A percentile compares a stretch with the other conserved stretches of the same genome.
phyloP scores from a whole-genome alignment of 805 yeast species.

The Metschnikowia rubicola region DNA sequence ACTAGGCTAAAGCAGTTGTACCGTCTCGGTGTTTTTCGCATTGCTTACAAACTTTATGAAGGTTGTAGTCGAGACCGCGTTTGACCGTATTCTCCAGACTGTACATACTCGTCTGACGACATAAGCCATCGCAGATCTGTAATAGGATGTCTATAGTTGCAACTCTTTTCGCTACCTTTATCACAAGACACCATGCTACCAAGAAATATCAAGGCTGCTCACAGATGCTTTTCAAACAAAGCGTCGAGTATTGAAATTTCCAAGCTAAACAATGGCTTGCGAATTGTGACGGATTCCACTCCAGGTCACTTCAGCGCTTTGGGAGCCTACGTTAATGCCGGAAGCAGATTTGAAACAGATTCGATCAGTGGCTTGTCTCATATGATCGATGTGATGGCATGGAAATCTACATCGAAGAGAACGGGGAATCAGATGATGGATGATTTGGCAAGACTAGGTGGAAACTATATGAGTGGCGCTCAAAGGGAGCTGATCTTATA shows the following conservation, averaged over 20 bases:
- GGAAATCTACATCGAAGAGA: conserved; percentile 60
- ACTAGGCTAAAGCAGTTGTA: too few species aligned
- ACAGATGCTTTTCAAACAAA: not conserved
- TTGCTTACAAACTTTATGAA: too few species aligned
- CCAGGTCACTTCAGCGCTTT: conserved; percentile 91
- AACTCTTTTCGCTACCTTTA: too few species aligned
- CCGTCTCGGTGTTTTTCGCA: too few species aligned
- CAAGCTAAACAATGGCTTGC: conserved; percentile 68
- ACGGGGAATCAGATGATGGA: conserved; percentile 71
- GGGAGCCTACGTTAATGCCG: conserved; percentile 87
- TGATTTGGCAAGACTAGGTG: conserved; percentile 76
- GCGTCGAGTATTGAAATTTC: conserved; percentile 24
- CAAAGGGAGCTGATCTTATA: conserved; percentile 89
- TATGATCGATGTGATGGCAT: conserved; percentile 80
- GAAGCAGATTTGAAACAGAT: conserved; percentile 74
- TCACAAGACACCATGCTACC: not conserved
- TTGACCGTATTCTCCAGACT: too few species aligned
- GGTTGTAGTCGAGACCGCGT: not conserved
- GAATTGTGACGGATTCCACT: conserved; percentile 77
- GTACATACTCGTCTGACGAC: too few species aligned
- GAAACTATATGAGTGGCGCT: conserved; percentile 89
- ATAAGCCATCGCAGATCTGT: too few species aligned
- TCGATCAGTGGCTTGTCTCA: conserved; percentile 72
- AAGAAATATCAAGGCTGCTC: not conserved
- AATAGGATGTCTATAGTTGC: not conserved